phyloP scores from a whole-genome alignment of 805 yeast genomes.

The Candida argentea region DNA sequence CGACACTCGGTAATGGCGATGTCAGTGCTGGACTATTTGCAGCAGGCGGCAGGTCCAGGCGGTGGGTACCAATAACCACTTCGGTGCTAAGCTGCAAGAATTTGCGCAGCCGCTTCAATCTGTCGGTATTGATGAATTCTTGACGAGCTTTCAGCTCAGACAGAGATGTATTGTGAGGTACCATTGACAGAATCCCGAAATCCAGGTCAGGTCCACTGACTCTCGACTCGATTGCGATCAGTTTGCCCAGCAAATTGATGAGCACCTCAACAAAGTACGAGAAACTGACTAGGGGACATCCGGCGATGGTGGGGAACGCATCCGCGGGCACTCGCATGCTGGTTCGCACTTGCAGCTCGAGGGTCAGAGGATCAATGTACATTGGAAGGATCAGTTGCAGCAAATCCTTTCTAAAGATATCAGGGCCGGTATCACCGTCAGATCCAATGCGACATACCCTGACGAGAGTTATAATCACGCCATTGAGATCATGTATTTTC shows the following conservation, averaged over 20 bases:
- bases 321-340: conserved; percentile 71
- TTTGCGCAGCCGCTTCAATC: conserved; percentile 62
- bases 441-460: conserved; percentile 61
- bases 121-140: conserved; percentile 67
- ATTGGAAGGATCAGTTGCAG: conserved; percentile 70
- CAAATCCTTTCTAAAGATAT: conserved; percentile 75
- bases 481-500: conserved; percentile 57
- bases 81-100: conserved; percentile 77
- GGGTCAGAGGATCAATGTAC: conserved; percentile 60
- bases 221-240: conserved; percentile 11
- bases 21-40: background rate
- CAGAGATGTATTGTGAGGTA: too few species aligned
- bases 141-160: conserved; percentile 24
- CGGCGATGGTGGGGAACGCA: conserved; percentile 73
- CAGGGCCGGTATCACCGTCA: conserved; percentile 50
- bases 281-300: conserved; percentile 63
- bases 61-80: conserved; percentile 69
- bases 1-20: conserved; percentile 1
- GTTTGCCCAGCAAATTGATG: conserved; percentile 66
- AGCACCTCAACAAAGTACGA: conserved; percentile 80
- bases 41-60: conserved; percentile 14
- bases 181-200: conserved; percentile 3
- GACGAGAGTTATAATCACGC: conserved; percentile 69
- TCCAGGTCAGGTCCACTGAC: background rate
- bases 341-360: conserved; percentile 48